phyloP scores from a whole-genome alignment of 129 eudicot species.

The Kitagawia praeruptora region DNA sequence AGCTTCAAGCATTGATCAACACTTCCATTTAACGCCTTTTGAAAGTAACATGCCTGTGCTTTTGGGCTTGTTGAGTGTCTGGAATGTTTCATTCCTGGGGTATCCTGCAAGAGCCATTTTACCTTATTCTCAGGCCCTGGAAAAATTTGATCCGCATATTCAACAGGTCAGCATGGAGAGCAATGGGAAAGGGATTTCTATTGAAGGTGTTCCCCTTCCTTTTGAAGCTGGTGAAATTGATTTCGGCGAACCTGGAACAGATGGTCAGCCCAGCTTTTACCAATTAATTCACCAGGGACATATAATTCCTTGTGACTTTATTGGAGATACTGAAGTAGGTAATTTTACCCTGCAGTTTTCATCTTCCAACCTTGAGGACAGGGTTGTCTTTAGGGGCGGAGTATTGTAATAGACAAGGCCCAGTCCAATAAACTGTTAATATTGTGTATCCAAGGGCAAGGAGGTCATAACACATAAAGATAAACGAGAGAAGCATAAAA shows the following conservation, averaged over 20 bases:
- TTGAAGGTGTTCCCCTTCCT: constrained; percentile 89
- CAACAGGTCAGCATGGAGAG: constrained; percentile 99
- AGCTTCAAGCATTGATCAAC: constrained; percentile 91
- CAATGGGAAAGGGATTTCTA: constrained; percentile 96
- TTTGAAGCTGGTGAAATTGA: constrained; percentile 95
- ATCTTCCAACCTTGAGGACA: no score
- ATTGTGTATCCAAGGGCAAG: no score
- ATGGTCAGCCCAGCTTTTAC: constrained; percentile 98
- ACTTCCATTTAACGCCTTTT: constrained; percentile 69
- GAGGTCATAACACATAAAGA: no score
- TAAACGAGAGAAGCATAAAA: no score
- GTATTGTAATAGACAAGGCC: no score
- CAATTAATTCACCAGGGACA: constrained; percentile 99
- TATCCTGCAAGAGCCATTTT: constrained; percentile 97
- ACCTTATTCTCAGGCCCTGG: constrained; percentile 95
- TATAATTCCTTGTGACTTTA: constrained; percentile 95
- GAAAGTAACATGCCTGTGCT: constrained; percentile 89
- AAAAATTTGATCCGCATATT: constrained; percentile 91
- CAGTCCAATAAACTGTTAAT: no score
- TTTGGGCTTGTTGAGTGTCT: constrained; percentile 85
- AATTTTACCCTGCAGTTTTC: no score
- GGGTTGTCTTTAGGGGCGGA: no score
- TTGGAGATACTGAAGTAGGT: no score
- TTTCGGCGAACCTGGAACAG: constrained; percentile 99
- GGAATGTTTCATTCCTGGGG: constrained; percentile 97